Evolutionary conservation across 495 filamentous ascomycete species (phyloP).

Genomic region (Pyronema omphalodes): DNA sequence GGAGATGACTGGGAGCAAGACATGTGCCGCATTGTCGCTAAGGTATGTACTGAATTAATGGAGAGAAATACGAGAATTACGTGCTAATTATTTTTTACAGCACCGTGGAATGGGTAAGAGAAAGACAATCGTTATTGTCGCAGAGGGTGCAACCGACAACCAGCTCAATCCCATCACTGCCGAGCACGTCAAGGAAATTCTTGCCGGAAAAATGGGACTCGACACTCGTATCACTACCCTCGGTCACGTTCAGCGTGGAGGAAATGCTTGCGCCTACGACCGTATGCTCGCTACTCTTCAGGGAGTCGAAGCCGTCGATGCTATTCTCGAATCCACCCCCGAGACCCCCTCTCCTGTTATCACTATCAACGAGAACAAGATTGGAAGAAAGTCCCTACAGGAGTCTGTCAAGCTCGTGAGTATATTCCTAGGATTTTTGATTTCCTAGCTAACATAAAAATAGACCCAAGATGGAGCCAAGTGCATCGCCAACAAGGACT

Average conservation of each 20-base stretch:
- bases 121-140: slow-evolving; percentile 94
- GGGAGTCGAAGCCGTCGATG: slow-evolving; percentile 82
- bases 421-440: not conserved
- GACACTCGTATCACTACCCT: slow-evolving; percentile 92
- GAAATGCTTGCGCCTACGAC: slow-evolving; percentile 82
- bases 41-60: slow-evolving; percentile 33
- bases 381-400: slow-evolving; percentile 69
- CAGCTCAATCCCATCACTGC: slow-evolving; percentile 72
- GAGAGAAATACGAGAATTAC: not conserved
- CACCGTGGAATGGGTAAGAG: slow-evolving; percentile 84
- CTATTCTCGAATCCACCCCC: slow-evolving; percentile 80
- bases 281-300: slow-evolving; percentile 84
- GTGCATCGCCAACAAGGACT: slow-evolving; percentile 66
- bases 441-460: slow-evolving; percentile 6
- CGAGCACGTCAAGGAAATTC: slow-evolving; percentile 62
- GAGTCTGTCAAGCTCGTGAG: slow-evolving; percentile 47
- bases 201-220: slow-evolving; percentile 52
- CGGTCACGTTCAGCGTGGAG: slow-evolving; percentile 90
- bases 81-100: slow-evolving; percentile 27
- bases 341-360: slow-evolving; percentile 88
- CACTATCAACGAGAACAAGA: slow-evolving; percentile 94
- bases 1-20: slow-evolving; percentile 70
- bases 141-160: slow-evolving; percentile 80
- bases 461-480: slow-evolving; percentile 63
- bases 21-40: slow-evolving; percentile 66